These are phyloP conservation scores for Bothriochloa decipiens DNA, from an alignment of 176 grass and related monocot species.

Conservation along the genomic window DNA sequence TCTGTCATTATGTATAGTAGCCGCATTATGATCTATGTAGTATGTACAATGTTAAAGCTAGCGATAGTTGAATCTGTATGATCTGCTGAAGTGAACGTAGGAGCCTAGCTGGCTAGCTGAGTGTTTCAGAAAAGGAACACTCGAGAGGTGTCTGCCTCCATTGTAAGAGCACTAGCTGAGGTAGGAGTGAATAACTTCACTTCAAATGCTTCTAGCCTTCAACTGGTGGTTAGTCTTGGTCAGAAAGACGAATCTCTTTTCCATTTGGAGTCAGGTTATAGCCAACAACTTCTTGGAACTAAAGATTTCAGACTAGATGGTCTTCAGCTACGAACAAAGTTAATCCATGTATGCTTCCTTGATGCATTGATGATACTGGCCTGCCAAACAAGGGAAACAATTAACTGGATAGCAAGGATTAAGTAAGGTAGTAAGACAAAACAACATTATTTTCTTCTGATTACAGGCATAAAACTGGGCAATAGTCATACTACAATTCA, in stretches of 20 bases:
- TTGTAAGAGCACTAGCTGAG: constrained; percentile 24
- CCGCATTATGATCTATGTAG: neutral
- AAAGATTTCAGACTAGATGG: neutral
- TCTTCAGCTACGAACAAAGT: constrained; percentile 25
- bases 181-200: constrained; percentile 29
- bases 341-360: constrained; percentile 4
- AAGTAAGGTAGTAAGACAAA: neutral
- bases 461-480: neutral
- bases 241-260: constrained; percentile 36
- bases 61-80: constrained; percentile 11
- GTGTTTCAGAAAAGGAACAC: constrained; percentile 30
- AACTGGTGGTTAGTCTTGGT: constrained; percentile 38
- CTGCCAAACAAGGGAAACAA: constrained; percentile 30
- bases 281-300: constrained; percentile 16
- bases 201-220: constrained; percentile 35
- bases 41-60: constrained; percentile 39
- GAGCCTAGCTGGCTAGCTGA: constrained; percentile 1
- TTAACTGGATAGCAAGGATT: neutral
- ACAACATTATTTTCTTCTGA: neutral
- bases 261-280: constrained; percentile 24
- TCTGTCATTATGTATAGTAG: constrained; percentile 18
- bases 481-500: neutral
- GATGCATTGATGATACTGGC: neutral
- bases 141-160: constrained; percentile 22
- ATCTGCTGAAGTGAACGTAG: constrained; percentile 24